A percentile compares a stretch with the other conserved stretches of the same genome.
Evolutionary conservation across 306 rosid genomes (phyloP).

Genomic region (Corylus americana): DNA sequence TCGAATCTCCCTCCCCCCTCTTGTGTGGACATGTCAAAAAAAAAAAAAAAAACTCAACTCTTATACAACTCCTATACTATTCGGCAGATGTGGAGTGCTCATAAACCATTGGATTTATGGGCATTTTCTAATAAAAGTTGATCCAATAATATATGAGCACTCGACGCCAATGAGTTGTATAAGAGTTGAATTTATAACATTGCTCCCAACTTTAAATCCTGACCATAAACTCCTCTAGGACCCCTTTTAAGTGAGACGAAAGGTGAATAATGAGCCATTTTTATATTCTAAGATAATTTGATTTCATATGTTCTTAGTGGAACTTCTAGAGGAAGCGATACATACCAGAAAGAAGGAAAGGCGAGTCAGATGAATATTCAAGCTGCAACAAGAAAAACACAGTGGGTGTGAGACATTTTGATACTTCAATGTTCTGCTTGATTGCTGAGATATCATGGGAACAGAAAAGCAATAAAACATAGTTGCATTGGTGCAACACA

Average conservation of each 20-base stretch:
- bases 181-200: too few relatives aligned
- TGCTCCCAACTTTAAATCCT: too few relatives aligned
- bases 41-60: too few relatives aligned
- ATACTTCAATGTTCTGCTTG: neutral
- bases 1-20: too few relatives aligned
- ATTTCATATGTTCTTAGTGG: neutral
- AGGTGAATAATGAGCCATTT: neutral
- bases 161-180: too few relatives aligned
- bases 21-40: too few relatives aligned
- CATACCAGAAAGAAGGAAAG: slow-evolving; percentile 64
- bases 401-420: neutral
- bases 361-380: slow-evolving; percentile 41
- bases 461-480: neutral
- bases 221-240: neutral
- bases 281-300: neutral
- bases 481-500: neutral
- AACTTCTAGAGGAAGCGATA: slow-evolving; percentile 24
- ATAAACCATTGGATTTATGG: too few relatives aligned
- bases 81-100: too few relatives aligned
- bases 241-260: neutral
- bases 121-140: too few relatives aligned
- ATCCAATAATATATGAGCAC: too few relatives aligned
- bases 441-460: neutral
- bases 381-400: slow-evolving; percentile 31
- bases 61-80: too few relatives aligned